Percentiles rank a stretch among this genome's conserved stretches.
Evolutionary conservation across 2,329 filamentous ascomycete species (phyloP).

Genomic region (Claviceps digitariae): DNA sequence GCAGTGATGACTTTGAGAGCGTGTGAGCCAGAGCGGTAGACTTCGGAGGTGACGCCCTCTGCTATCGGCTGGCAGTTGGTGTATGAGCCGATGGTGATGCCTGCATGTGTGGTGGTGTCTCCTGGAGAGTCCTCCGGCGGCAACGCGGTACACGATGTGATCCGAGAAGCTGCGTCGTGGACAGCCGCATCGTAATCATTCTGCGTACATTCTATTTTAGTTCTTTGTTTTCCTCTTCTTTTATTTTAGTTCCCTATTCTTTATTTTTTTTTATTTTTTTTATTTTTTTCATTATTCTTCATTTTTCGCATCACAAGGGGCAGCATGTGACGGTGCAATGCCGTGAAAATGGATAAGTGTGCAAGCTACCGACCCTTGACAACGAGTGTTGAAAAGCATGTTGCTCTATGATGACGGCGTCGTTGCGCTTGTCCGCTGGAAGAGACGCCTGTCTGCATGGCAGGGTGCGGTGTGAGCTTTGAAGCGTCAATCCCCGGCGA

Average conservation of each 20-base stretch:
- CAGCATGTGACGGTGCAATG: neutral
- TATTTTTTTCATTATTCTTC: neutral
- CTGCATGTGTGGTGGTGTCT: constrained; percentile 8
- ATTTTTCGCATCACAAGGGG: neutral
- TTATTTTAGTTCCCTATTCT: too few species aligned
- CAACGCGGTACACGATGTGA: too few species aligned
- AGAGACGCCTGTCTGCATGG: constrained; percentile 17
- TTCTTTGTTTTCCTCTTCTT: too few species aligned
- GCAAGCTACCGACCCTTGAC: constrained; percentile 32
- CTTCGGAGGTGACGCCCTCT: constrained; percentile 64
- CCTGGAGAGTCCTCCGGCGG: neutral
- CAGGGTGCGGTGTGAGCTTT: neutral
- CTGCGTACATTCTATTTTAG: constrained; percentile 24
- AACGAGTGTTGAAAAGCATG: constrained; percentile 44
- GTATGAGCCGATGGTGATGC: constrained; percentile 40
- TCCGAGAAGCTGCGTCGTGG: constrained; percentile 2
- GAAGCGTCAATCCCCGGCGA: neutral
- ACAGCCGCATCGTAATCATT: constrained; percentile 39
- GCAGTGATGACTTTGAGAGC: constrained; percentile 82
- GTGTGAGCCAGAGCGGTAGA: constrained; percentile 53
- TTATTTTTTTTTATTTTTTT: neutral
- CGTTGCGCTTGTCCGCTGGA: constrained; percentile 15
- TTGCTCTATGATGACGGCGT: constrained; percentile 54
- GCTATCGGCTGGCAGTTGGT: constrained; percentile 39
- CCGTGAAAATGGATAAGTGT: neutral